phyloP scores from a whole-genome alignment of 306 rosid genomes.

The Macrotyloma uniflorum region DNA sequence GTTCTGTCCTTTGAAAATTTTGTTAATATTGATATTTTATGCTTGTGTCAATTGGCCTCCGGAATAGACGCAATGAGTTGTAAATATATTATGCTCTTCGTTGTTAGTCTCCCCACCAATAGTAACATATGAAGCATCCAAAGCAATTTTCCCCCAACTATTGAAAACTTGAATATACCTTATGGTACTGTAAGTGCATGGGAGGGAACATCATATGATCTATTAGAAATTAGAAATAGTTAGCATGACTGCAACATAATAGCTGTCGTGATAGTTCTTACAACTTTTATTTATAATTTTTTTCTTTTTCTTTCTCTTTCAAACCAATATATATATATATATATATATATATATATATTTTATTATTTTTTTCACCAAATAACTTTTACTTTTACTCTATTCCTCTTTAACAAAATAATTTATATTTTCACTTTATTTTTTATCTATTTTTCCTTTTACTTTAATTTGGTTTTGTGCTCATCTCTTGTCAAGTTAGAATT shows the following conservation, averaged over 20 bases:
- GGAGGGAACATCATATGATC: not conserved
- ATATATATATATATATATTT: no score
- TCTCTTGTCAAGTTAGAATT: no score
- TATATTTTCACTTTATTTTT: no score
- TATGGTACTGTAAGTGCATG: not conserved
- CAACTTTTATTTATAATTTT: no score
- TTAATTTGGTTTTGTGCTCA: no score
- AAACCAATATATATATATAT: no score
- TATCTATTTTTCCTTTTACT: no score
- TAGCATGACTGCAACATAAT: not conserved
- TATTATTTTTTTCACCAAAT: no score
- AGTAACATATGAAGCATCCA: not conserved
- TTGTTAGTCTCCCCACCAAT: not conserved
- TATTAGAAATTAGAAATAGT: not conserved
- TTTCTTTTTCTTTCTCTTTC: no score
- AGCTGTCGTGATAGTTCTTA: no score
- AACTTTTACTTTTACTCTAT: no score
- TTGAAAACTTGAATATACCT: not conserved
- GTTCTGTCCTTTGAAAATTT: not conserved
- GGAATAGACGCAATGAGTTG: slow-evolving; percentile 8
- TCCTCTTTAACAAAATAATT: no score
- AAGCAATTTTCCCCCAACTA: not conserved
- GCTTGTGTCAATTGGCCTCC: not conserved
- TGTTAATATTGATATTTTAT: slow-evolving; percentile 1
- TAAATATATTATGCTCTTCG: not conserved